Conservation (phyloP, 768 basidiomycete species). For the Tremella mesenterica region DNA sequence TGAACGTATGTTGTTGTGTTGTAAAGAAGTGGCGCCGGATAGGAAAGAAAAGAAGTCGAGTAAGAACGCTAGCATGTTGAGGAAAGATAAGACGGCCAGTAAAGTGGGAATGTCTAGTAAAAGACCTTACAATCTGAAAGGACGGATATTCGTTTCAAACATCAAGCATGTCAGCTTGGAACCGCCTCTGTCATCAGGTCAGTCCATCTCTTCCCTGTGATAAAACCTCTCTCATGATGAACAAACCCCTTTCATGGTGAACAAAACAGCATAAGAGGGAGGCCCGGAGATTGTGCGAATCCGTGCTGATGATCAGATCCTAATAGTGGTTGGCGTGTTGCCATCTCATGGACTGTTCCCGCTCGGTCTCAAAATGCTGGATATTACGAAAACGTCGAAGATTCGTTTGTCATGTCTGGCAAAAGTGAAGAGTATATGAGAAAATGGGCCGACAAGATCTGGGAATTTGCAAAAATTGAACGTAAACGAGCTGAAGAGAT, state of each 20-base stretch:
- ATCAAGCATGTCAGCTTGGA: conserved; percentile 65
- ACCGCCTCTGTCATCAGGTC: too few relatives aligned
- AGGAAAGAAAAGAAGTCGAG: conserved; percentile 55
- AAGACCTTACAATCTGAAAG: conserved; percentile 80
- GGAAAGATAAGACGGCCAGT: conserved; percentile 57
- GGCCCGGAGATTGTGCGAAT: neutral
- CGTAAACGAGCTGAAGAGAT: conserved; percentile 49
- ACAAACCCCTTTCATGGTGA: too few relatives aligned
- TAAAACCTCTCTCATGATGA: conserved; percentile 27
- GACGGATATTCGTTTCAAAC: conserved; percentile 93
- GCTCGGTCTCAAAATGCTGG: conserved; percentile 14
- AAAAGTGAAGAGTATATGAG: conserved; percentile 82
- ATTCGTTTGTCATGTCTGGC: conserved; percentile 89
- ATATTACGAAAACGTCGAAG: conserved; percentile 46
- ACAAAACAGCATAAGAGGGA: conserved; percentile 49
- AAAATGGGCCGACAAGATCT: conserved; percentile 86
- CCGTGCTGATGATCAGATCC: conserved; percentile 6
- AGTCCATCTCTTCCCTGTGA: too few relatives aligned
- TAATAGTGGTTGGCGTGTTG: conserved; percentile 8
- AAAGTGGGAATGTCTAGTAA: conserved; percentile 60
- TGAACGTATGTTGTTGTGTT: conserved; percentile 97
- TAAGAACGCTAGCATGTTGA: conserved; percentile 81
- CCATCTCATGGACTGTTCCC: conserved; percentile 19
- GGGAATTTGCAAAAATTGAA: conserved; percentile 58
- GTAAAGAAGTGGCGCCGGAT: conserved; percentile 72